Evolutionary conservation across 2,329 filamentous ascomycete genomes (phyloP).

Genomic region (Nothophaeocryptopus gaeumannii): DNA sequence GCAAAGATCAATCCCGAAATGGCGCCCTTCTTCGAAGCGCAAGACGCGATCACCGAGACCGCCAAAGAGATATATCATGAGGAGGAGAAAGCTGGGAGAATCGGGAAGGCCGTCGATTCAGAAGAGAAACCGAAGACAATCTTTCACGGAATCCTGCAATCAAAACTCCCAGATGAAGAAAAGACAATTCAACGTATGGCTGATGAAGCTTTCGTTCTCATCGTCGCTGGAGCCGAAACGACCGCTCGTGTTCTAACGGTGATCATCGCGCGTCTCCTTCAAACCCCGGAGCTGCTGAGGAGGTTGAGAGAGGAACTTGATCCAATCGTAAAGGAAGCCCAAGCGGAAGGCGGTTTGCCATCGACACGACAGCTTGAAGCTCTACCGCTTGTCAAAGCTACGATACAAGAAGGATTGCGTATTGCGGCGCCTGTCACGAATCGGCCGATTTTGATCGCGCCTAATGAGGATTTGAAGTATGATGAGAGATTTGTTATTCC

Average conservation of each 20-base stretch:
- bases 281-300: not conserved
- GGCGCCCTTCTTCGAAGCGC: constrained; percentile 5
- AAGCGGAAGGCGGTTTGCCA: not conserved
- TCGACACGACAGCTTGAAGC: constrained; percentile 11
- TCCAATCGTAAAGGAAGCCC: not conserved
- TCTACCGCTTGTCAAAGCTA: constrained; percentile 19
- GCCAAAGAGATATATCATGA: constrained; percentile 1
- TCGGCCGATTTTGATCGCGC: constrained; percentile 23
- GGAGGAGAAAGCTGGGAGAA: not conserved
- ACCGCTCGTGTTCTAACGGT: constrained; percentile 5
- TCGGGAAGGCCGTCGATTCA: not conserved
- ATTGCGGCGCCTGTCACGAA: constrained; percentile 23
- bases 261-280: constrained; percentile 2
- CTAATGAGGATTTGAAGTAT: constrained; percentile 13
- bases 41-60: not conserved
- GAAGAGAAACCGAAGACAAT: constrained; percentile 7
- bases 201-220: constrained; percentile 12
- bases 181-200: constrained; percentile 4
- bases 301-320: constrained; percentile 6
- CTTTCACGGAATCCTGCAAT: constrained; percentile 13
- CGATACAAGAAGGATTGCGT: constrained; percentile 25
- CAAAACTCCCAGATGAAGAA: constrained; percentile 2
- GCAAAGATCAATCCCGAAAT: constrained; percentile 5
- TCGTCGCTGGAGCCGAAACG: constrained; percentile 15
- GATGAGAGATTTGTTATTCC: constrained; percentile 13